Conservation (phyloP, 164 flowering plant genomes). For the Vitis amurensis region DNA sequence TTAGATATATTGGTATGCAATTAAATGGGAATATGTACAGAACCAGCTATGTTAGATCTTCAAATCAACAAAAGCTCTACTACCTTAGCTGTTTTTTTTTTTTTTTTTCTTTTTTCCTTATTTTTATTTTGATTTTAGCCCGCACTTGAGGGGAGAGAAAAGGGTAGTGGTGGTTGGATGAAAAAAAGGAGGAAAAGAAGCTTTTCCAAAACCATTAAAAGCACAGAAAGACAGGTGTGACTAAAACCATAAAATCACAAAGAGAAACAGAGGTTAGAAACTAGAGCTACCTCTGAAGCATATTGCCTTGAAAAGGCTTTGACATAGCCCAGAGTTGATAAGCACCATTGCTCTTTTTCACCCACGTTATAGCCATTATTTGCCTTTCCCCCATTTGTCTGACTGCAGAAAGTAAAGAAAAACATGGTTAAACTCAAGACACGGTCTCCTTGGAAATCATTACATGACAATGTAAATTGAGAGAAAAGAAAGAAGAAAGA, state of each 20-base stretch:
- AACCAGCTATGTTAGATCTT: too few relatives aligned
- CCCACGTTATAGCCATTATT: constrained; percentile 44
- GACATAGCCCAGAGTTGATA: constrained; percentile 80
- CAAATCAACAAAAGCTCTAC: too few relatives aligned
- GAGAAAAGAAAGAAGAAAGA: background rate
- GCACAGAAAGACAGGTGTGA: background rate
- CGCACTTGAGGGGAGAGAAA: too few relatives aligned
- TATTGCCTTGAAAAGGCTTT: constrained; percentile 89
- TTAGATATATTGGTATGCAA: too few relatives aligned
- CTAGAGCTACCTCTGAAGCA: constrained; percentile 76
- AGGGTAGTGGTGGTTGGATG: too few relatives aligned
- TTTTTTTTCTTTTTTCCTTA: too few relatives aligned
- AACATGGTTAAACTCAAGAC: background rate
- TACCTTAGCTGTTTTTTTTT: too few relatives aligned
- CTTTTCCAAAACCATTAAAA: too few relatives aligned
- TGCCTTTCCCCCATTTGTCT: constrained; percentile 43
- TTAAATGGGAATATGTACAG: too few relatives aligned
- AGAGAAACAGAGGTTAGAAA: background rate
- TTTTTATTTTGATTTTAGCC: too few relatives aligned
- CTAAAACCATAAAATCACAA: background rate
- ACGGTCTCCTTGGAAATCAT: background rate
- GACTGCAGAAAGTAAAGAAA: constrained; percentile 32
- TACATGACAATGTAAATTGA: background rate
- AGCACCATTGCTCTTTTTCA: constrained; percentile 89
- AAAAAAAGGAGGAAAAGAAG: too few relatives aligned